Conservation (phyloP, 768 basidiomycete species). For the Boletus coccyginus region DNA sequence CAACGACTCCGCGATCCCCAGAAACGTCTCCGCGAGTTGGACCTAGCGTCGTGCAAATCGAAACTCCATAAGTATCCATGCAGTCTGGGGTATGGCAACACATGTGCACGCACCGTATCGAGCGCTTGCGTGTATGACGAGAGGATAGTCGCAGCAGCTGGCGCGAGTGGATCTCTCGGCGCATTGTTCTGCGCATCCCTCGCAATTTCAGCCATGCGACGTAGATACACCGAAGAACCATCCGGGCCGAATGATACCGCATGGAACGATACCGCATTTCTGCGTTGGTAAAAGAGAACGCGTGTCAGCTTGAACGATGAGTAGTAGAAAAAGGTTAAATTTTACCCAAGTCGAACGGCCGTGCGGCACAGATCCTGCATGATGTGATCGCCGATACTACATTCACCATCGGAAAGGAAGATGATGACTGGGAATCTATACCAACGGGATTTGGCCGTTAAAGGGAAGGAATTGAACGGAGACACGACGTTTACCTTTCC, state of each 20-base stretch:
- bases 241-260: constrained; percentile 53
- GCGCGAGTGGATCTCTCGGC: constrained; percentile 38
- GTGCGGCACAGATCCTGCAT: constrained; percentile 42
- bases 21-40: constrained; percentile 54
- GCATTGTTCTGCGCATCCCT: constrained; percentile 43
- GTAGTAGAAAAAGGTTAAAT: rapidly evolving
- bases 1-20: constrained; percentile 56
- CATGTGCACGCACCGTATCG: constrained; percentile 40
- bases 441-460: not conserved
- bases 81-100: not conserved
- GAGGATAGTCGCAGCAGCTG: constrained; percentile 29
- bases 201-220: constrained; percentile 54
- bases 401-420: constrained; percentile 53
- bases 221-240: constrained; percentile 26
- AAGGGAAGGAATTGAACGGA: not conserved
- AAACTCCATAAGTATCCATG: not conserved
- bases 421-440: constrained; percentile 29
- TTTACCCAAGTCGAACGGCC: constrained; percentile 45
- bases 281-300: constrained; percentile 14
- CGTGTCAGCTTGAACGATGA: not conserved
- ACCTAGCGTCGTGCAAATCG: constrained; percentile 35
- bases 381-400: constrained; percentile 33
- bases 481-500: constrained; percentile 36
- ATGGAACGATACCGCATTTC: constrained; percentile 57
- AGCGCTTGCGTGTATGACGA: constrained; percentile 52